Evolutionary conservation across 2,329 filamentous ascomycete genomes (phyloP).

Genomic region (Coniosporium tulheliwenetii): DNA sequence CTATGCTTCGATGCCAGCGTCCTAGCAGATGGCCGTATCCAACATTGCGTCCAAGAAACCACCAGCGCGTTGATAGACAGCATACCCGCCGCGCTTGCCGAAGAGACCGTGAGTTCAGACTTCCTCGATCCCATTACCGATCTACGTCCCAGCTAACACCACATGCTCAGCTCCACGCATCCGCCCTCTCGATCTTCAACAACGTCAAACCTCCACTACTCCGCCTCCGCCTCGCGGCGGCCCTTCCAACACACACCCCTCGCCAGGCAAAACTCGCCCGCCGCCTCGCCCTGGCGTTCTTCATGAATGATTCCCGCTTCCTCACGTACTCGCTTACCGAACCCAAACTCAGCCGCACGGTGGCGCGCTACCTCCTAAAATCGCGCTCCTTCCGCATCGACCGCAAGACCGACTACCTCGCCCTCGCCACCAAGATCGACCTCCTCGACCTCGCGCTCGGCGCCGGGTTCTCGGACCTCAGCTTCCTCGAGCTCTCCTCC

Average conservation of each 20-base stretch:
- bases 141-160: slow-evolving; percentile 7
- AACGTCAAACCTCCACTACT: slow-evolving; percentile 33
- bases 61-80: slow-evolving; percentile 16
- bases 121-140: slow-evolving; percentile 9
- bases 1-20: slow-evolving; percentile 17
- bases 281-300: slow-evolving; percentile 47
- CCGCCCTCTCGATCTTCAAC: slow-evolving; percentile 2
- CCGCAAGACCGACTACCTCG: slow-evolving; percentile 48
- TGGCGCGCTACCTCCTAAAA: slow-evolving; percentile 14
- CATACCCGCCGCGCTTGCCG: slow-evolving; percentile 10
- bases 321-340: slow-evolving; percentile 12
- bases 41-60: slow-evolving; percentile 14
- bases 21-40: slow-evolving; percentile 7
- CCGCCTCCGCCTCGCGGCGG: slow-evolving; percentile 40
- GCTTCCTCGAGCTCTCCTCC: slow-evolving; percentile 7
- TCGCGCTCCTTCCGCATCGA: slow-evolving; percentile 35
- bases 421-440: slow-evolving; percentile 47
- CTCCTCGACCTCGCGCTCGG: slow-evolving; percentile 66
- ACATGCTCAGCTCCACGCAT: slow-evolving; percentile 14
- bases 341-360: slow-evolving; percentile 7
- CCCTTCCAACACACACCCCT: slow-evolving; percentile 38
- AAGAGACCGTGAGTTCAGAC: slow-evolving; percentile 4
- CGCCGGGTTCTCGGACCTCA: slow-evolving; percentile 32
- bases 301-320: slow-evolving; percentile 27
- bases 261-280: slow-evolving; percentile 35